Evolutionary conservation across 139 green algal genomes (phyloP).

Genomic region (Chlorella sorokiniana): DNA sequence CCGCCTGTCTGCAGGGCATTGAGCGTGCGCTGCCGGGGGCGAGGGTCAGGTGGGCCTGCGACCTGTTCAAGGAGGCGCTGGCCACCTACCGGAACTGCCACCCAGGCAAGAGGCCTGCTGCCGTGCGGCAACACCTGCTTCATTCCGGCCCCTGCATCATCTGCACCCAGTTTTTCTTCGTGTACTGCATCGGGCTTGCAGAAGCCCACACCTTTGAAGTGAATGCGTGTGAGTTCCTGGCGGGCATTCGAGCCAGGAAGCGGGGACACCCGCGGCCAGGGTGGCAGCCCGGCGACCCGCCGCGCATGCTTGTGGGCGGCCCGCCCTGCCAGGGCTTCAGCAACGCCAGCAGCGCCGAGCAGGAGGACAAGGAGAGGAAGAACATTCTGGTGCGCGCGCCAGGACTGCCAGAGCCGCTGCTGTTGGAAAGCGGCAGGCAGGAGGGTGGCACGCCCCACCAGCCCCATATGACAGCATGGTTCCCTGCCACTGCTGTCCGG

Average conservation of each 20-base stretch:
- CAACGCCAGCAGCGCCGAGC: not conserved
- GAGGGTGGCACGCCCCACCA: not conserved
- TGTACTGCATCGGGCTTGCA: not conserved
- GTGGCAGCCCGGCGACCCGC: not conserved
- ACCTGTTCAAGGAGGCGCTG: not conserved
- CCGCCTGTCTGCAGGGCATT: not conserved
- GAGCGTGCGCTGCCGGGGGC: not conserved
- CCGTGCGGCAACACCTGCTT: not conserved
- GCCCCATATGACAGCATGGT: too few species aligned
- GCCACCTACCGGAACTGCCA: not conserved
- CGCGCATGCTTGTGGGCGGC: conserved; percentile 18
- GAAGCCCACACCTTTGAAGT: not conserved
- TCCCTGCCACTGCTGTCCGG: not conserved
- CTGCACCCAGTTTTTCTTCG: not conserved
- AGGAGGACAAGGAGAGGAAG: conserved; percentile 15
- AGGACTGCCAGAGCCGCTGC: not conserved
- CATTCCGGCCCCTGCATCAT: not conserved
- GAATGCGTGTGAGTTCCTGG: not conserved
- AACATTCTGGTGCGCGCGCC: conserved; percentile 6
- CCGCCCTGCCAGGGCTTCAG: conserved; percentile 24
- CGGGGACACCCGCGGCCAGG: not conserved
- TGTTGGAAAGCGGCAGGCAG: not conserved
- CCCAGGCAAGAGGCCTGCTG: not conserved
- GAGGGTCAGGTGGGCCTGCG: not conserved
- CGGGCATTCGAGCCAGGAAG: not conserved